These are phyloP conservation scores for Hibiscus syriacus DNA, from an alignment of 345 rosid species.

Conservation along the genomic window DNA sequence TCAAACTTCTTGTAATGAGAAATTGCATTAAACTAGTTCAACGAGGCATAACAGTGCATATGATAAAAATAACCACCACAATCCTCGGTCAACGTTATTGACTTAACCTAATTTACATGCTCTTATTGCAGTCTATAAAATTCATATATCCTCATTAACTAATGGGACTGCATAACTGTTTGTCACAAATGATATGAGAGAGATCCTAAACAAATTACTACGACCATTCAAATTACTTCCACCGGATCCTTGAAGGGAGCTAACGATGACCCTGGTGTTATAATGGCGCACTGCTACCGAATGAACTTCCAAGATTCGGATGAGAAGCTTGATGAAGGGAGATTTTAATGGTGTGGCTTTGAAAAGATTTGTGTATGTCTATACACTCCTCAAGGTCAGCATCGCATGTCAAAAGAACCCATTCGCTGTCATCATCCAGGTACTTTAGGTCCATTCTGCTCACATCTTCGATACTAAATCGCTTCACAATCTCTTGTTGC, in stretches of 20 bases:
- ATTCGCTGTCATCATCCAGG: not conserved
- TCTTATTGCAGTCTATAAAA: not conserved
- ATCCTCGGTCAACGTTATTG: not conserved
- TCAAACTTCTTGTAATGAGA: too few species aligned
- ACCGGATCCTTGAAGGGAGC: not conserved
- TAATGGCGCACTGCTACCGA: not conserved
- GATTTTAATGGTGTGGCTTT: not conserved
- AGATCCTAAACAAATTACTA: constrained; percentile 1
- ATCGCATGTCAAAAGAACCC: not conserved
- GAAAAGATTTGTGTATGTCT: not conserved
- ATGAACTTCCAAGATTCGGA: not conserved
- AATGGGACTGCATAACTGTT: not conserved
- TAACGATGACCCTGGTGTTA: not conserved
- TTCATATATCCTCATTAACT: not conserved
- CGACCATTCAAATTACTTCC: not conserved
- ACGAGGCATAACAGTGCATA: not conserved
- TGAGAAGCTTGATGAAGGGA: not conserved
- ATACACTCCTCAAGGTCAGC: not conserved
- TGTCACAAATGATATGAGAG: not conserved
- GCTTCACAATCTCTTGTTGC: not conserved
- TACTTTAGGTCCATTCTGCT: not conserved
- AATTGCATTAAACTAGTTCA: not conserved
- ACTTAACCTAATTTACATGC: not conserved
- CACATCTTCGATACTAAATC: constrained; percentile 7
- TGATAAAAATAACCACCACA: not conserved